Evolutionary conservation across 2,329 filamentous ascomycete species (phyloP), one percentile per base, ranked within the genome.

Genomic region (Phyllosticta citrichinensis): DNA sequence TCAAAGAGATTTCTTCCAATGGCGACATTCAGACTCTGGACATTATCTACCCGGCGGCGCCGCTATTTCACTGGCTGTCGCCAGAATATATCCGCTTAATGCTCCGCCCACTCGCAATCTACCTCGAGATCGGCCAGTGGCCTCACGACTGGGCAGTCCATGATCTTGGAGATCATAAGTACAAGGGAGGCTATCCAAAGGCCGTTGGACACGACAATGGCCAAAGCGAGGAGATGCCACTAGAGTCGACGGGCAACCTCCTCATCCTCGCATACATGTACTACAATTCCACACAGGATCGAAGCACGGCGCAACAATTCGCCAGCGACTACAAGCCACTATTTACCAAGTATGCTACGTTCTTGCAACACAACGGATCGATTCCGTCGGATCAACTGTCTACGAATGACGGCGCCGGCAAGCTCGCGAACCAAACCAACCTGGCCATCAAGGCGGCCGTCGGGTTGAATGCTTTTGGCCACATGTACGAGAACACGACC

Each of bases 371-470:
- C 0, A 73, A 77, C 51, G 70, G 74, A 30, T 65, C 77, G 33
- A 64, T 75, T 60, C 74, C 75, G 5, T 66, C 68, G 3, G 65
- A 70, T 27, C 76, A 79, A 61, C 67, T 77, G 24, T 75, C 73
- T 1, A 76, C 75, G 10, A 76, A 77, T 60, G 77, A 79, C 62
- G 74, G 72, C 24, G 71, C 74, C 2, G 75, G 75, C 0, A 66
- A 68, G 3, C 66, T 74, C 2, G 67, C 72, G 6, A 79, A 79
- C 52, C 74, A 79, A 62, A 79, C 77, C 11, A 75, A 76, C 58
- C 71, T 80, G 4, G 77, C 77, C 9, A 74, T 79, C 65, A 79
- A 79, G 64, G 73, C 76, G 4, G 76, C 76, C 10, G 73, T 80
- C 5, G 77, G 73, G 1, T 69, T 80, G n/a, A 75, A 73, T 52